phyloP scores from a whole-genome alignment of 2,329 filamentous ascomycete species.

The Anthostomella pinea region DNA sequence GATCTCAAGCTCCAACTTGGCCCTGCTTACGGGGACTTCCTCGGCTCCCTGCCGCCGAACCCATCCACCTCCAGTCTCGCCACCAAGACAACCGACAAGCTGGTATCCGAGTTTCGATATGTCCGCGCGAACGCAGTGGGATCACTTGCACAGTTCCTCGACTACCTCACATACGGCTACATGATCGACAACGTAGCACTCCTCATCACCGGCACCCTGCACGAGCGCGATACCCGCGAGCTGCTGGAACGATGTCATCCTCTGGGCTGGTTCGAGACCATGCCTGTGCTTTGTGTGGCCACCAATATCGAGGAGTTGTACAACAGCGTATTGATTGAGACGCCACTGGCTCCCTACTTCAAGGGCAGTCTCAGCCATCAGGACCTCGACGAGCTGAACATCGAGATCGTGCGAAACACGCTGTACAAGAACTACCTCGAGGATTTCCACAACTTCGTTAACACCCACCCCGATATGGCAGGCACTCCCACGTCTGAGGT shows the following conservation, averaged over 20 bases:
- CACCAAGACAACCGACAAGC: conserved; percentile 94
- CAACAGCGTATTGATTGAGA: conserved; percentile 96
- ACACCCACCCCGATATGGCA: conserved; percentile 78
- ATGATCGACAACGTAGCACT: conserved; percentile 99
- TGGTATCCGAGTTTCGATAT: conserved; percentile 96
- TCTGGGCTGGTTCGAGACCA: conserved; percentile 97
- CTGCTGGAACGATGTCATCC: conserved; percentile 94
- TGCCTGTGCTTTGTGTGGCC: conserved; percentile 95
- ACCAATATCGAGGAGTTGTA: conserved; percentile 99
- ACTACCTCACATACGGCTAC: conserved; percentile 97
- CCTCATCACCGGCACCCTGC: conserved; percentile 93
- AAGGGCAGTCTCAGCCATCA: conserved; percentile 95
- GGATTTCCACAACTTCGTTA: conserved; percentile 94
- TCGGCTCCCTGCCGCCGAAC: conserved; percentile 88
- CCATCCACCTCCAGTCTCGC: conserved; percentile 94
- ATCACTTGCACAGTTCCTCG: conserved; percentile 90
- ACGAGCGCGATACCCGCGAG: conserved; percentile 95
- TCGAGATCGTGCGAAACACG: conserved; percentile 97
- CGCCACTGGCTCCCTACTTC: conserved; percentile 93
- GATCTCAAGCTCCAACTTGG: conserved; percentile 97
- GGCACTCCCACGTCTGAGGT: conserved; percentile 89
- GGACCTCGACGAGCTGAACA: conserved; percentile 97
- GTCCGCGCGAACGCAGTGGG: conserved; percentile 91
- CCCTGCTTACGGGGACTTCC: conserved; percentile 95
- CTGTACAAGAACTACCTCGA: conserved; percentile 99